Base-by-base conservation (phyloP, 2,329 filamentous ascomycete species). In the Epichloe hybrida region DNA sequence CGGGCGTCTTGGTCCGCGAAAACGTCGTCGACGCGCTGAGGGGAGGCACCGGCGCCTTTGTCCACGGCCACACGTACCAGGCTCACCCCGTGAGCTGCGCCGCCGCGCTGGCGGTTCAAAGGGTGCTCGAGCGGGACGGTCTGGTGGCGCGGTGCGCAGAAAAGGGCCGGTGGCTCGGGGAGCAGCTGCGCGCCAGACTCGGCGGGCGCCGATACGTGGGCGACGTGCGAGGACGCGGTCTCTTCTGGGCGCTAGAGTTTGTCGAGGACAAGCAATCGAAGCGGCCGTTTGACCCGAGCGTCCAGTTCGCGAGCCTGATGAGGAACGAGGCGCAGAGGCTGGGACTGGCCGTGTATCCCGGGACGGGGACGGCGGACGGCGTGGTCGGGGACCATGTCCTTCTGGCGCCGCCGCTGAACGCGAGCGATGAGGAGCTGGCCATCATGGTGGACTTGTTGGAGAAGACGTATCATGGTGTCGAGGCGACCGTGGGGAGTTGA, bases 341-440 rank as follows among this genome's bases (percentile, higher is more conserved):
- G 27, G 7, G 27, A 31, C 27, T 31, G 27, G 27, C 27, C 27
- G 27, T 31, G 27, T 31, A 31, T 31, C 27, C 27, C 8, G 27
- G 27, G 27, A 31, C 27, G 27, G 27, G 27, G 27, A 31, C 27
- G 27, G 27, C 27, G 7, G 27, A 31, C 27, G 7, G 27, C 1
- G 27, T 75, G 15, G 17, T 12, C 7, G 48, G 40, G 39, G 48
- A 50, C 35, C 48, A 50, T 37, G 39, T 50, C 3, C 15, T 89
- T 23, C 59, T 90, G 11, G 77, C 83, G 1, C 86, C 86, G 5
- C 74, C 85, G 1, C 88, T 81, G 62, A 87, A 78, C 40, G 70
- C 83, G 21, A 79, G 73, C 0, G 52, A 55, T 8, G 57, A 56
- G 12, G 56, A 66, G 35, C 17, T 66, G 6, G 34, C 27, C 11